Base-by-base conservation (phyloP, 129 eudicot genomes). In the Saussurea involucrata region DNA sequence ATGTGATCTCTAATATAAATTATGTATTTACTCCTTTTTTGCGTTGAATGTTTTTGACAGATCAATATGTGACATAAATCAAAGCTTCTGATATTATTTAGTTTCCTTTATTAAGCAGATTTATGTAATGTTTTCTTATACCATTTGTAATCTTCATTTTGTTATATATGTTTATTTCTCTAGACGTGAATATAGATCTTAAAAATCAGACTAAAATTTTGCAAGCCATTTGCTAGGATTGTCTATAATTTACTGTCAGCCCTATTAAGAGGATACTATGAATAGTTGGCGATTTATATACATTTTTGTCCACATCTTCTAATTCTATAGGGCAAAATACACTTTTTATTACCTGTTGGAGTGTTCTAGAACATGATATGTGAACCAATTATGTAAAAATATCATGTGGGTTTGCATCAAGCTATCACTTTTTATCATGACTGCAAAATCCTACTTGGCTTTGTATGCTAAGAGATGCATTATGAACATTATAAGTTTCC, bases 1-100 rank as follows among this genome's bases (percentile, higher is more conserved):
- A 75, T 32, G 67, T 40, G 79, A 60, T 75, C 63, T 75, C 29
- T 6, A 31, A 53, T 22, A 20, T 58, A 15, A 60, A 29, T 31
- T 73, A 20, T 11, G 21, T 4, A 7, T 37, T 31, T 32, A 11
- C 11, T 25, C 17, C 0, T 0, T 71, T 71, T 46, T 44, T 6
- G 21, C 63, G 63, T 25, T 1, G 13, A 46, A 17, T 53, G 66
- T 53, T 49, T 72, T 17, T 55, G 66, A 28, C 20, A 25, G 65
- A 49, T 72, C n/a, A 72, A 12, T 53, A 29, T 11, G 20, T 55
- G 6, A 29, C 66, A 29, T 32, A 55, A 8, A 44, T 69, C 37
- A 7, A 27, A 27, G 1, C 18, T 49, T 49, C 58, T 49, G 6
- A 17, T 49, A 21, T 4, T 49, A n/a, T 49, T 49, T 49, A 13